Evolutionary conservation across 2,329 filamentous ascomycete genomes (phyloP).

Genomic region (Colletotrichum graminicola): DNA sequence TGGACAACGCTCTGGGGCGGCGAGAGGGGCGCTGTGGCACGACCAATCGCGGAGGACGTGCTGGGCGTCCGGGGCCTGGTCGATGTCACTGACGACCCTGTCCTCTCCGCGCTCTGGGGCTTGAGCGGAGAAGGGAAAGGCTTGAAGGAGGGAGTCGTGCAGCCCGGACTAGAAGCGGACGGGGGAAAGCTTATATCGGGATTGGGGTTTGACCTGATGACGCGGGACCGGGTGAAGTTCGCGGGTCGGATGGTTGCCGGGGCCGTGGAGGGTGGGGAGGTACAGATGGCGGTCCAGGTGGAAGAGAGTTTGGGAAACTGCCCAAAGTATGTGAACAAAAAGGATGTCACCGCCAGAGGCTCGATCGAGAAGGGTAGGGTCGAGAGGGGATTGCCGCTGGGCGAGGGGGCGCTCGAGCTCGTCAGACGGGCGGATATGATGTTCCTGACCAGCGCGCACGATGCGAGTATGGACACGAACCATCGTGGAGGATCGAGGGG

Average conservation of each 20-base stretch:
- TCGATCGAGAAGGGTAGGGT: slow-evolving; percentile 23
- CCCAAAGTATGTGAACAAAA: slow-evolving; percentile 88
- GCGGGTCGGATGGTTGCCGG: slow-evolving; percentile 77
- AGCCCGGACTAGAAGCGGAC: slow-evolving; percentile 52
- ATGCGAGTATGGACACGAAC: slow-evolving; percentile 84
- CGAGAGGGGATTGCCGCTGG: slow-evolving; percentile 57
- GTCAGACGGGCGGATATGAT: slow-evolving; percentile 78
- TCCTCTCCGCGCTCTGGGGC: slow-evolving; percentile 72
- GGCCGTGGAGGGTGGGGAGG: slow-evolving; percentile 57
- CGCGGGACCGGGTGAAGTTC: slow-evolving; percentile 79
- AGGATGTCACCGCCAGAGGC: slow-evolving; percentile 62
- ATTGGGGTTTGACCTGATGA: slow-evolving; percentile 75
- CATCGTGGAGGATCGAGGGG: slow-evolving; percentile 81
- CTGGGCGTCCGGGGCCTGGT: slow-evolving; percentile 74
- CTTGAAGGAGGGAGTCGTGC: slow-evolving; percentile 52
- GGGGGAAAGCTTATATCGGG: slow-evolving; percentile 57
- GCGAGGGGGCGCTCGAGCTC: slow-evolving; percentile 67
- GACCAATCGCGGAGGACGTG: slow-evolving; percentile 70
- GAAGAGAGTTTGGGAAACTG: slow-evolving; percentile 84
- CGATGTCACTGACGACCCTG: slow-evolving; percentile 75
- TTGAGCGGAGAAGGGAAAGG: slow-evolving; percentile 57
- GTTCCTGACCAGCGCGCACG: slow-evolving; percentile 79
- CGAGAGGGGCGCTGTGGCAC: slow-evolving; percentile 71
- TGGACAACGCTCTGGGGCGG: slow-evolving; percentile 89
- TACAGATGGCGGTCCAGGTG: slow-evolving; percentile 74